A percentile compares a stretch with the other conserved stretches of the same genome.
phyloP scores from a whole-genome alignment of 352 stramenopile species.

The Stephanocyclus meneghinianus region DNA sequence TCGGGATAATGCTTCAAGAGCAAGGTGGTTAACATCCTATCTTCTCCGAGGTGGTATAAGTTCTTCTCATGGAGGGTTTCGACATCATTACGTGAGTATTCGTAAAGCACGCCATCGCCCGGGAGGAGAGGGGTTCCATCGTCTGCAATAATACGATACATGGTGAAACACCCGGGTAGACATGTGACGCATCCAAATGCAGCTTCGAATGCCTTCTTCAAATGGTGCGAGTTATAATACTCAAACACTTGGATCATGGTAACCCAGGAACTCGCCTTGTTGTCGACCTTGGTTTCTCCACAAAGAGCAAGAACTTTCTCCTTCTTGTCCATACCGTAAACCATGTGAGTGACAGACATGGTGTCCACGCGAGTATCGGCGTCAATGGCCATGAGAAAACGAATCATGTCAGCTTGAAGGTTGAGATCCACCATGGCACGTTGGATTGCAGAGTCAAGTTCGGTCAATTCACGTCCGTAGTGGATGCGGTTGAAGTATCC shows the following conservation, averaged over 20 bases:
- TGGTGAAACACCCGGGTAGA: constrained; percentile 69
- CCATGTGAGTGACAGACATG: constrained; percentile 59
- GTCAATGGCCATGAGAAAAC: constrained; percentile 72
- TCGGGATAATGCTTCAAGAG: constrained; percentile 68
- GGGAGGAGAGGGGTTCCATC: constrained; percentile 57
- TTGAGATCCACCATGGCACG: constrained; percentile 53
- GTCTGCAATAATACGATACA: constrained; percentile 61
- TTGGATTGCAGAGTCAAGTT: constrained; percentile 59
- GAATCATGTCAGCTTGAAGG: constrained; percentile 55
- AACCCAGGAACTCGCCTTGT: constrained; percentile 56
- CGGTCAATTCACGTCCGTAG: constrained; percentile 51
- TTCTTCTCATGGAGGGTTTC: constrained; percentile 73
- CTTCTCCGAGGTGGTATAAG: constrained; percentile 71
- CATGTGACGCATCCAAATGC: constrained; percentile 65
- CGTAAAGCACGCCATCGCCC: constrained; percentile 53
- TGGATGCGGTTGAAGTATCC: constrained; percentile 66
- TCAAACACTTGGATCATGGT: constrained; percentile 68
- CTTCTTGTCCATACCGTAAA: constrained; percentile 63
- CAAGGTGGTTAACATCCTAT: constrained; percentile 73
- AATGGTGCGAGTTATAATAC: constrained; percentile 54
- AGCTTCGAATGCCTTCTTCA: constrained; percentile 62
- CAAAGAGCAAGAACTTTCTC: constrained; percentile 62
- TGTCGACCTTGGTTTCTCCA: constrained; percentile 73
- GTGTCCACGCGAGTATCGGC: constrained; percentile 59
- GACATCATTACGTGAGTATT: constrained; percentile 68